Percentiles rank a stretch among this genome's conserved stretches.
These are phyloP conservation scores for Aspergillus pseudonomiae DNA, from an alignment of 2,329 filamentous ascomycete genomes.

Conservation along the genomic window DNA sequence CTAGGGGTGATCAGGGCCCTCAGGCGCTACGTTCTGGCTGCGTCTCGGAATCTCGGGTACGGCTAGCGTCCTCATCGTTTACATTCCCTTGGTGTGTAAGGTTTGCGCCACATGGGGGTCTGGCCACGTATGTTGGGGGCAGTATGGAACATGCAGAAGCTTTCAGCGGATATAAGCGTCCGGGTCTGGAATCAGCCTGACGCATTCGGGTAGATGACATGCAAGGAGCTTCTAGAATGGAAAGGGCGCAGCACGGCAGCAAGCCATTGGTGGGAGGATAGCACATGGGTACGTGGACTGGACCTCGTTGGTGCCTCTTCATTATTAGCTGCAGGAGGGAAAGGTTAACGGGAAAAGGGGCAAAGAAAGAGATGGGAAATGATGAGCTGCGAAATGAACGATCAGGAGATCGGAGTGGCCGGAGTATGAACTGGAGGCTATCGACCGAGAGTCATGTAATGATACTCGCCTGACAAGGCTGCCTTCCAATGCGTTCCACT, in stretches of 20 bases:
- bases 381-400: neutral
- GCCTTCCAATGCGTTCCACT: neutral
- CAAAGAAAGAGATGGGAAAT: neutral
- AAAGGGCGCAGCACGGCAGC: neutral
- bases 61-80: neutral
- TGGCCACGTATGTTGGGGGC: neutral
- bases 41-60: neutral
- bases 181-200: neutral
- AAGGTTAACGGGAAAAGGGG: neutral
- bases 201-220: neutral
- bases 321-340: neutral
- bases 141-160: neutral
- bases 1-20: neutral
- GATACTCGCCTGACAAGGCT: neutral
- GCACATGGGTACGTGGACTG: neutral
- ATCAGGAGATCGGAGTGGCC: neutral
- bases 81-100: neutral
- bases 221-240: neutral
- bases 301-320: neutral
- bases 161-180: neutral
- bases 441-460: neutral
- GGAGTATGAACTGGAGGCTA: neutral
- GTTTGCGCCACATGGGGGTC: neutral
- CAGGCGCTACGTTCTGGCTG: neutral
- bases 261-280: neutral